These are phyloP conservation scores for Solanum arcanum DNA, from an alignment of 257 asterid species.

Conservation along the genomic window DNA sequence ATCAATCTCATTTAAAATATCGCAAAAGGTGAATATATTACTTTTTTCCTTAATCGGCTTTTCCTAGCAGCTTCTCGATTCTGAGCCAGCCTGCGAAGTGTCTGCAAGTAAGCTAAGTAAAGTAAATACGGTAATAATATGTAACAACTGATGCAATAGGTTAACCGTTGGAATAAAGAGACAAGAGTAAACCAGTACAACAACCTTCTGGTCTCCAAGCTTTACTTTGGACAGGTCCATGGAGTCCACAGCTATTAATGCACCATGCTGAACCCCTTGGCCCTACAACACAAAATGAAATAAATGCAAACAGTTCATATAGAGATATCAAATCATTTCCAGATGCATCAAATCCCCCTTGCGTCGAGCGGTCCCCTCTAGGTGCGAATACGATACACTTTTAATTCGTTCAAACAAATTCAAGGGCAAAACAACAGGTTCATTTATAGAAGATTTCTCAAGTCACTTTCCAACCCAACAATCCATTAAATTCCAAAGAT, in stretches of 20 bases:
- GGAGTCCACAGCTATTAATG: conserved; percentile 19
- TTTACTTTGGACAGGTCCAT: conserved; percentile 20
- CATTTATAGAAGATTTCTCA: neutral
- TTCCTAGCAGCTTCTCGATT: conserved; percentile 97
- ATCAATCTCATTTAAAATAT: neutral
- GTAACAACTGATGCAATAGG: neutral
- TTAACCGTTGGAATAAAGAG: neutral
- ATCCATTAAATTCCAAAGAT: neutral
- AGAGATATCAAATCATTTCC: neutral
- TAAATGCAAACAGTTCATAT: neutral
- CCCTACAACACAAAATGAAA: neutral
- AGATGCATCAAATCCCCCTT: neutral
- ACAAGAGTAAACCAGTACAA: neutral
- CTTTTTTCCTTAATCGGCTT: conserved; percentile 90
- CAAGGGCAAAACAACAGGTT: neutral
- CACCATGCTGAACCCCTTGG: conserved; percentile 11
- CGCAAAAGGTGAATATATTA: conserved; percentile 6
- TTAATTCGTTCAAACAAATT: neutral
- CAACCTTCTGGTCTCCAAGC: conserved; percentile 38
- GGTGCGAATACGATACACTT: neutral
- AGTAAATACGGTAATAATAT: neutral
- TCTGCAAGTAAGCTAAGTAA: conserved; percentile 22
- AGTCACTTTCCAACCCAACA: neutral
- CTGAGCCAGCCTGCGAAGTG: conserved; percentile 84
- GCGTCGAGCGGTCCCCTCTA: neutral